Base-by-base conservation (phyloP, 495 filamentous ascomycete genomes). In the Rhypophila decipiens region DNA sequence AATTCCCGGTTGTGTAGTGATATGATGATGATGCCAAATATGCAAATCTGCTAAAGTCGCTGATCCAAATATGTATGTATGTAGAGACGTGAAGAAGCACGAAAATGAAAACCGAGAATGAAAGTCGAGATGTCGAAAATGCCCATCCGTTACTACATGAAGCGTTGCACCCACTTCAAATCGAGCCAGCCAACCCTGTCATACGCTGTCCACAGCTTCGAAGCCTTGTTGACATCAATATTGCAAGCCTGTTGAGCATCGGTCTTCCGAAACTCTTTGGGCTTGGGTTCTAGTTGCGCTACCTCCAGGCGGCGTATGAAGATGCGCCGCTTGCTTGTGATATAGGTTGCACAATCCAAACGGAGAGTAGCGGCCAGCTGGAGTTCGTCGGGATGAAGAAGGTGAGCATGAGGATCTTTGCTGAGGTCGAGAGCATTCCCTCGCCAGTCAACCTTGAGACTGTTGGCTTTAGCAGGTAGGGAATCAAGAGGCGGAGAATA, bases 141-240 rank as follows among this genome's bases (percentile, higher is more conserved):
- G 0, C 17, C 31, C 1, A n/a, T 20, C 27, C 17, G 24, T 11
- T 46, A 8, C 9, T 8, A 21, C 35, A 82, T 49, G 57, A 74
- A 78, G 37, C 74, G 51, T 44, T 66, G 57, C 53, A 90, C 82
- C 67, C 72, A 78, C 36, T 78, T 64, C 11, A 72, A 67, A 24
- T 87, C 75, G 55, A 96, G 84, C 88, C 90, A 96, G 44, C 88
- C 88, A 40, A 95, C 87, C 42, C 83, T 83, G 18, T 96, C 86
- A 60, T 87, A 98, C 22, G 88, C 89, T 35, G 83, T 82, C 89
- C 89, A 96, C 42, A 98, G 76, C 65, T 93, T 94, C 57, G 88
- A 95, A 22, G 93, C 90, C 75, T 98, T 98, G 73, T 96, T 96
- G 65, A 96, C 93, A 63, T 98, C 93, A 50, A 96, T 96, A 74